Percentiles rank a stretch among this genome's conserved stretches.
Evolutionary conservation across 2,329 filamentous ascomycete species (phyloP).

Genomic region (Xylaria sp.): DNA sequence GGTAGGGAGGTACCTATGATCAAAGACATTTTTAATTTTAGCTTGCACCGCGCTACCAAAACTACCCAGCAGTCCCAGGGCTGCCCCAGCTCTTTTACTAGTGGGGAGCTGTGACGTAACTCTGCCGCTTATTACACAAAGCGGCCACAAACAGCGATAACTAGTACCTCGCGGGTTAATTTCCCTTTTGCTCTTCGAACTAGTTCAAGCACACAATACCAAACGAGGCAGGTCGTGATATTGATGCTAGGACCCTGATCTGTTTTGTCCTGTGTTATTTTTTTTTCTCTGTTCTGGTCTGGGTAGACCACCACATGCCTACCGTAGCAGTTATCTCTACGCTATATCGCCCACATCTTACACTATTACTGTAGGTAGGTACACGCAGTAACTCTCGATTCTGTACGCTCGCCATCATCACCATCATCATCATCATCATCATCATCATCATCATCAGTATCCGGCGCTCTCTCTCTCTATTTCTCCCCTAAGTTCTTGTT

Average conservation of each 20-base stretch:
- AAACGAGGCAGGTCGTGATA: conserved; percentile 21
- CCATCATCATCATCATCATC: too few species aligned
- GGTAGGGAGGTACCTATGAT: neutral
- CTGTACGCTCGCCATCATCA: too few species aligned
- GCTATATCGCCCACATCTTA: too few species aligned
- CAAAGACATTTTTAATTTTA: neutral
- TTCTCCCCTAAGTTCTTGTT: too few species aligned
- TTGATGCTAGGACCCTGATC: conserved; percentile 16
- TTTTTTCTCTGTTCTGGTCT: too few species aligned
- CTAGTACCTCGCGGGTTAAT: conserved; percentile 12
- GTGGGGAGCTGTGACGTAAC: conserved; percentile 27
- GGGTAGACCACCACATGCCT: too few species aligned
- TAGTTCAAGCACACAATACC: conserved; percentile 18
- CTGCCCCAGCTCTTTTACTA: conserved; percentile 20
- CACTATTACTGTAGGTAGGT: too few species aligned
- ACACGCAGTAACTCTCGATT: too few species aligned
- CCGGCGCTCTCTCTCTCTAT: too few species aligned
- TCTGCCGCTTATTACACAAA: conserved; percentile 23
- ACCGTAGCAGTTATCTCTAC: neutral
- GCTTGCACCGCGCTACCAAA: neutral
- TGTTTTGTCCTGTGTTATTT: neutral
- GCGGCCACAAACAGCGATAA: conserved; percentile 25
- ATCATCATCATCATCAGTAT: too few species aligned
- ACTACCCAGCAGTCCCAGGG: neutral
- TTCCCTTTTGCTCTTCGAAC: conserved; percentile 11